phyloP scores from a whole-genome alignment of 1,139 yeast species.

The Pichia sp. region DNA sequence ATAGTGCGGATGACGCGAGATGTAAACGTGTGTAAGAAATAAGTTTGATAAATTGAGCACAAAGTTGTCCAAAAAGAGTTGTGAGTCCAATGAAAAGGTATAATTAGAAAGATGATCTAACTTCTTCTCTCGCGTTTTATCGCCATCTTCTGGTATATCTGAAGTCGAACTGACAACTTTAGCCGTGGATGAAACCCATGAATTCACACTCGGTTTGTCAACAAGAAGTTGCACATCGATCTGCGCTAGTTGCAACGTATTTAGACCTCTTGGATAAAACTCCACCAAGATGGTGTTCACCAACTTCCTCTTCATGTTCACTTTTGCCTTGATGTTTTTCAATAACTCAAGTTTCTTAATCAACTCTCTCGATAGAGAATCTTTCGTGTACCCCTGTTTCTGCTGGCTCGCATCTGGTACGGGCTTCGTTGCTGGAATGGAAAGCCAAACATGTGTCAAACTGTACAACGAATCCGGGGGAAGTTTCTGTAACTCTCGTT shows the following conservation, averaged over 20 bases:
- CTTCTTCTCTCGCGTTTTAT: slow-evolving; percentile 31
- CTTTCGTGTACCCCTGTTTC: slow-evolving; percentile 19
- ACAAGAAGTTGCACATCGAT: slow-evolving; percentile 62
- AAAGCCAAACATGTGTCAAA: slow-evolving; percentile 31
- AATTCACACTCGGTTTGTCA: slow-evolving; percentile 47
- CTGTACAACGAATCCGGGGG: slow-evolving; percentile 30
- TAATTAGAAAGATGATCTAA: slow-evolving; percentile 34
- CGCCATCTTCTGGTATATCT: slow-evolving; percentile 19
- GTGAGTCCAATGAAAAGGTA: slow-evolving; percentile 35
- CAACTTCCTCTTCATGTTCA: slow-evolving; percentile 39
- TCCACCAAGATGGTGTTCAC: slow-evolving; percentile 49
- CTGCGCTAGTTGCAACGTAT: slow-evolving; percentile 66
- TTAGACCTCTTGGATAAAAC: slow-evolving; percentile 62
- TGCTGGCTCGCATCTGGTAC: slow-evolving; percentile 18
- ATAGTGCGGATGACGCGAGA: slow-evolving; percentile 60
- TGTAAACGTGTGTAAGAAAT: slow-evolving; percentile 56
- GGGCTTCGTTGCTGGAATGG: slow-evolving; percentile 30
- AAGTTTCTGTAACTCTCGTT: slow-evolving; percentile 26
- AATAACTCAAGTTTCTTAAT: slow-evolving; percentile 14
- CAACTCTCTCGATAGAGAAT: slow-evolving; percentile 19
- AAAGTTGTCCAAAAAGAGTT: slow-evolving; percentile 44
- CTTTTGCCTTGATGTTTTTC: slow-evolving; percentile 15
- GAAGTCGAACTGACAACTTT: slow-evolving; percentile 29
- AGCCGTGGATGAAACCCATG: slow-evolving; percentile 60
- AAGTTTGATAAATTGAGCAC: slow-evolving; percentile 45